Conservation (phyloP, 2,329 filamentous ascomycete genomes). For the Xylariaceae sp. region DNA sequence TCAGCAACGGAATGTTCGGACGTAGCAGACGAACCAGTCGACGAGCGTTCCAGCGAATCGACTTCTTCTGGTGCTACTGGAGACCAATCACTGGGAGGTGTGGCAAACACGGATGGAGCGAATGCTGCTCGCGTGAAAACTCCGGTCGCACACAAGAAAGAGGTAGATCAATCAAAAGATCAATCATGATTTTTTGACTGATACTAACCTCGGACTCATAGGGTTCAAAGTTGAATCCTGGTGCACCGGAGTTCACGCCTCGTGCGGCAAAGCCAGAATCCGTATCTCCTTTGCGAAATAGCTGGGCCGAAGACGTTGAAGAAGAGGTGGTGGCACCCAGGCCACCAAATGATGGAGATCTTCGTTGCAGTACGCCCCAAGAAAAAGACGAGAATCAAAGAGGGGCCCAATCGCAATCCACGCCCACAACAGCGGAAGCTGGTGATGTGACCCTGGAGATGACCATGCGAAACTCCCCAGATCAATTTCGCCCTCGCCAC, state of each 20-base stretch:
- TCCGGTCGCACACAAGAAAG: constrained; percentile 42
- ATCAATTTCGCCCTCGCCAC: constrained; percentile 22
- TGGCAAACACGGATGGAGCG: constrained; percentile 20
- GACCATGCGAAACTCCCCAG: constrained; percentile 10
- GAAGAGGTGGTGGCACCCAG: constrained; percentile 13
- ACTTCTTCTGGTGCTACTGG: constrained; percentile 11
- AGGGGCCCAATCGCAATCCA: no score
- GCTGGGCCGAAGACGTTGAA: constrained; percentile 32
- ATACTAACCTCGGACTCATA: constrained; percentile 44
- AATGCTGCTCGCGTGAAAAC: constrained; percentile 26
- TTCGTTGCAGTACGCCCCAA: no score
- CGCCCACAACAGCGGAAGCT: constrained; percentile 10
- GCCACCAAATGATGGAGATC: no score
- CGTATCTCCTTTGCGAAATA: constrained; percentile 22
- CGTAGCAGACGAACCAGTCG: constrained; percentile 12
- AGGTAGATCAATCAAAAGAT: constrained; percentile 47
- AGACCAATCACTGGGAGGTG: constrained; percentile 8
- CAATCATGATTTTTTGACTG: constrained; percentile 40
- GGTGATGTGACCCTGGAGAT: constrained; percentile 8
- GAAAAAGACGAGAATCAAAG: no score
- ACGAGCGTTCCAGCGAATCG: constrained; percentile 14
- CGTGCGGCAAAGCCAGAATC: constrained; percentile 17
- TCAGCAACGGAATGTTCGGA: constrained; percentile 3
- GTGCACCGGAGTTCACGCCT: constrained; percentile 55
- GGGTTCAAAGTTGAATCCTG: constrained; percentile 54